Evolutionary conservation across 2,329 filamentous ascomycete genomes (phyloP).

Genomic region (Fusarium xylarioides): DNA sequence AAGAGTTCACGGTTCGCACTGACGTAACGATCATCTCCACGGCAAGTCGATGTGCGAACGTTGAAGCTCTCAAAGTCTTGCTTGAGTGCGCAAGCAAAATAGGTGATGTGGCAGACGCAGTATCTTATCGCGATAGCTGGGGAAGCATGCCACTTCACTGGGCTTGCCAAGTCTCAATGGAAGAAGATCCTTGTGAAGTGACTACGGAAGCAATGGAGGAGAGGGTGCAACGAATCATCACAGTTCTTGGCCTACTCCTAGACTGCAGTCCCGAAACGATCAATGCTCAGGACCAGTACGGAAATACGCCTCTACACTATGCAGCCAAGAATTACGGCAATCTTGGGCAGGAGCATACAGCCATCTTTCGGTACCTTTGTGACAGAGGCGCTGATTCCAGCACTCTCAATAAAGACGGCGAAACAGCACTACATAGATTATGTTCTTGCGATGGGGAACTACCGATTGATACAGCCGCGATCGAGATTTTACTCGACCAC

Average conservation of each 20-base stretch:
- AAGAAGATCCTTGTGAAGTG: background rate
- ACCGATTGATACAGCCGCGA: background rate
- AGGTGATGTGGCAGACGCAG: rapidly evolving
- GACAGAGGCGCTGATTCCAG: background rate
- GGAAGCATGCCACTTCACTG: background rate
- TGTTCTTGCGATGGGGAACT: background rate
- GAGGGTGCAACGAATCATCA: rapidly evolving
- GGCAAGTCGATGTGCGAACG: background rate
- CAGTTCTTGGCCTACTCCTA: rapidly evolving
- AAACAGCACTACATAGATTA: background rate
- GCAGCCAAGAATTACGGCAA: background rate
- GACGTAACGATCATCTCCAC: background rate
- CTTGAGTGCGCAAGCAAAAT: background rate
- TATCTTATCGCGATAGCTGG: background rate
- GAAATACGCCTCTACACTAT: background rate
- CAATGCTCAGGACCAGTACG: background rate
- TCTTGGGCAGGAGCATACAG: background rate
- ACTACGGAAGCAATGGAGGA: rapidly evolving
- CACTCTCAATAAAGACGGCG: background rate
- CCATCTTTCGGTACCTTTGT: background rate
- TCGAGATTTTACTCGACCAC: background rate
- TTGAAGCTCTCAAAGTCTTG: background rate
- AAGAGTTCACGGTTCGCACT: background rate
- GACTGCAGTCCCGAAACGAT: background rate
- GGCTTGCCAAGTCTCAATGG: background rate